A percentile compares a stretch with the other conserved stretches of the same genome.
These are phyloP conservation scores for Raphanus raphanistrum DNA, from an alignment of 345 rosid species.

Conservation along the genomic window DNA sequence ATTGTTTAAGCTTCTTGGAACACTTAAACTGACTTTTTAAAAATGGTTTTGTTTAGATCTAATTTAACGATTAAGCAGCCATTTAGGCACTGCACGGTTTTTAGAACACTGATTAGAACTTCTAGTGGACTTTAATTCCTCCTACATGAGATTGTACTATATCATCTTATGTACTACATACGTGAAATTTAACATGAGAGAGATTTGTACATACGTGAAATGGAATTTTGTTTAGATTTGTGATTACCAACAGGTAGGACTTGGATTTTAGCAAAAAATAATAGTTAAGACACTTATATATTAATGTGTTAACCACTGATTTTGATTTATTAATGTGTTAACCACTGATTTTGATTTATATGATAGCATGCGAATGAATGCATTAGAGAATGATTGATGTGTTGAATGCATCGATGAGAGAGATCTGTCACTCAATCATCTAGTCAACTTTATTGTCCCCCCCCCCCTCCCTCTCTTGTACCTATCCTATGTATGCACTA, in stretches of 20 bases:
- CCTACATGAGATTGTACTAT: not conserved
- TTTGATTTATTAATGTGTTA: not conserved
- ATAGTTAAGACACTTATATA: no score
- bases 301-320: not conserved
- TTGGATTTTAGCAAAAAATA: not conserved
- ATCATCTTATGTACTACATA: not conserved
- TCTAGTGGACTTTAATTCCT: not conserved
- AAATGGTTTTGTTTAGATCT: not conserved
- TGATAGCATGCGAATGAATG: conserved; percentile 4
- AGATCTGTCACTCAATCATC: conserved; percentile 31
- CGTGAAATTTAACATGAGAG: not conserved
- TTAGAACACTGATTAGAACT: not conserved
- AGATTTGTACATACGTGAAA: not conserved
- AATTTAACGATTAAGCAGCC: not conserved
- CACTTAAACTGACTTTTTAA: no score
- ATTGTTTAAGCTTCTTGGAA: not conserved
- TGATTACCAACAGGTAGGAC: not conserved
- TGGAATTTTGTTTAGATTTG: not conserved
- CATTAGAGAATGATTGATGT: not conserved
- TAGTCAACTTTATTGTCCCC: not conserved
- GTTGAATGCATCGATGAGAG: conserved; percentile 1
- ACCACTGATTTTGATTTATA: not conserved
- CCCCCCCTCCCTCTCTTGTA: not conserved
- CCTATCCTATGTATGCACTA: conserved; percentile 2
- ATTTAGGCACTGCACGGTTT: not conserved